A percentile compares a stretch with the other conserved stretches of the same genome.
These are phyloP conservation scores for Colletotrichum somersetense DNA, from an alignment of 2,329 filamentous ascomycete species.

Conservation along the genomic window DNA sequence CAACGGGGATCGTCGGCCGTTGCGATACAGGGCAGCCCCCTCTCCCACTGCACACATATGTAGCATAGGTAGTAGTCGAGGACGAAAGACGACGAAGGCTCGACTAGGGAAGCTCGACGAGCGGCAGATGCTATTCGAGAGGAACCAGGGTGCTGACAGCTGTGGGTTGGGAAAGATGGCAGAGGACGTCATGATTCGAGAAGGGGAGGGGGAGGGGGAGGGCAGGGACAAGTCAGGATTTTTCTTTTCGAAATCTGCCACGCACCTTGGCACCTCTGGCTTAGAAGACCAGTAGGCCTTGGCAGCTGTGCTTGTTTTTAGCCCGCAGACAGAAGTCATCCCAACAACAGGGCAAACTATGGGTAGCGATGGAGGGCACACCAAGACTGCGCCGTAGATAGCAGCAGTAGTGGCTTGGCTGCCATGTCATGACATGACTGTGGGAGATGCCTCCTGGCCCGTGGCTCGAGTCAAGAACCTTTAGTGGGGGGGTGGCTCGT, in stretches of 20 bases:
- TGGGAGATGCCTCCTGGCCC: conserved; percentile 2
- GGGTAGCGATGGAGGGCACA: conserved; percentile 6
- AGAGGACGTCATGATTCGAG: conserved; percentile 27
- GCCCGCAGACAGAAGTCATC: conserved; percentile 8
- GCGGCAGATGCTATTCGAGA: conserved; percentile 4
- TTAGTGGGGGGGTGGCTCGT: not conserved
- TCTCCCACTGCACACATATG: not conserved
- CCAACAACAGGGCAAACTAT: conserved; percentile 15
- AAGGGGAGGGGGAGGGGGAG: not conserved
- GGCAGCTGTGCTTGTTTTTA: not conserved
- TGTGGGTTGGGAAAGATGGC: conserved; percentile 25
- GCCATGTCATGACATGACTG: not conserved
- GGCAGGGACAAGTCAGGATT: conserved; percentile 18
- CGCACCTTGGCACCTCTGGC: not conserved
- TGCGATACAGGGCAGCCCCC: conserved; percentile 38
- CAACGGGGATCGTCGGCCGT: conserved; percentile 37
- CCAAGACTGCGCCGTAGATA: not conserved
- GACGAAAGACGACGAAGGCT: conserved; percentile 27
- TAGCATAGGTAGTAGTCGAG: conserved; percentile 13
- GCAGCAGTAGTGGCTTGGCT: conserved; percentile 7
- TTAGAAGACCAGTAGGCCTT: not conserved
- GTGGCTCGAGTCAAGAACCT: conserved; percentile 18
- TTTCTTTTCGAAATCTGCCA: not conserved
- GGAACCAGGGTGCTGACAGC: conserved; percentile 31
- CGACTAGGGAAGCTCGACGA: conserved; percentile 30